Percentiles rank a stretch among this genome's conserved stretches.
Evolutionary conservation across 1,284 basidiomycete species (phyloP).

Genomic region (Paramarasmius palmivorus): DNA sequence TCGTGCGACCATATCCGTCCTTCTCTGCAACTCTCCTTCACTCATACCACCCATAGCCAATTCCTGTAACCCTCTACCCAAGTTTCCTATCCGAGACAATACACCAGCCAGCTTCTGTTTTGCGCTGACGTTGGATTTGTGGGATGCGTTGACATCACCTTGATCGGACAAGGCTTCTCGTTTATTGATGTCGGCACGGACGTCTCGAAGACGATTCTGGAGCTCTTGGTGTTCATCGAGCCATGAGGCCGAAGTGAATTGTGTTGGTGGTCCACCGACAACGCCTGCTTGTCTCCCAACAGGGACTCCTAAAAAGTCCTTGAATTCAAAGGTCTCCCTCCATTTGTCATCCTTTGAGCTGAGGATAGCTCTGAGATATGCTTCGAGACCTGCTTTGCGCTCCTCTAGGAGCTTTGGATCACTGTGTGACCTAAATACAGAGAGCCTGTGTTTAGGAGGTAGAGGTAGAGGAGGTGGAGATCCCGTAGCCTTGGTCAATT

Average conservation of each 20-base stretch:
- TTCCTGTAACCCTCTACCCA: conserved; percentile 71
- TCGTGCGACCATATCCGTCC: conserved; percentile 81
- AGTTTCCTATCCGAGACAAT: conserved; percentile 64
- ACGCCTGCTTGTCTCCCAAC: conserved; percentile 48
- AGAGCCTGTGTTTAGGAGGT: conserved; percentile 81
- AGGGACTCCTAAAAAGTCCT: conserved; percentile 86
- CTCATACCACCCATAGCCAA: conserved; percentile 71
- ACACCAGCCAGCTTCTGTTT: conserved; percentile 82
- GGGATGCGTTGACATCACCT: conserved; percentile 74
- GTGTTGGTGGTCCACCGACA: conserved; percentile 31
- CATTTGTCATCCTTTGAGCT: conserved; percentile 80
- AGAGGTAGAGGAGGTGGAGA: conserved; percentile 73
- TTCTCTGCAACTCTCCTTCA: conserved; percentile 80
- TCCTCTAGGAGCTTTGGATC: conserved; percentile 66
- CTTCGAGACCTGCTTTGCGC: conserved; percentile 74
- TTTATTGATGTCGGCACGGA: conserved; percentile 83
- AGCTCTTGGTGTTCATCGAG: conserved; percentile 81
- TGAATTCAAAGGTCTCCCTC: conserved; percentile 80
- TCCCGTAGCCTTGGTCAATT: conserved; percentile 73
- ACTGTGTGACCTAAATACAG: conserved; percentile 54
- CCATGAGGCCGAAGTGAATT: conserved; percentile 79
- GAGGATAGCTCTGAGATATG: conserved; percentile 86
- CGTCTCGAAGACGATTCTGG: conserved; percentile 72
- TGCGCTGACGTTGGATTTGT: conserved; percentile 79
- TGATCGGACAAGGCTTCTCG: conserved; percentile 80